phyloP scores from a whole-genome alignment of 495 filamentous ascomycete species.

The Annulohypoxylon moriforme region DNA sequence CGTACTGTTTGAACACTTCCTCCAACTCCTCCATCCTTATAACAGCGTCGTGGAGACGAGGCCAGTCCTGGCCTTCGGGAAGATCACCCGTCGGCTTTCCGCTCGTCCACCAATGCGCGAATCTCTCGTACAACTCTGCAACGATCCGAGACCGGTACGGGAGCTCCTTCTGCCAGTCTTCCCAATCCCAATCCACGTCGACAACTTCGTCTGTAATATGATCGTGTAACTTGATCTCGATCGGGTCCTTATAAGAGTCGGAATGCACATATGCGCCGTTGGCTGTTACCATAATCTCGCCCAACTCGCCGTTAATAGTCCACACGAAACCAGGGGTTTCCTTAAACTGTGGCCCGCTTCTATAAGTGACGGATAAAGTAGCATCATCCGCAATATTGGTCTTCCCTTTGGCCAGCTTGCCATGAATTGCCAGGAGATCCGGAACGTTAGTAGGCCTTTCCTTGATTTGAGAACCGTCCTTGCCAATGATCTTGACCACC shows the following conservation, averaged over 20 bases:
- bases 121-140: constrained; percentile 62
- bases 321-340: constrained; percentile 62
- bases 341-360: constrained; percentile 62
- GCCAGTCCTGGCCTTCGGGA: constrained; percentile 42
- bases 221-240: constrained; percentile 58
- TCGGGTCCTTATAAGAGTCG: constrained; percentile 44
- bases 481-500: constrained; percentile 48
- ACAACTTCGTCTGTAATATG: constrained; percentile 56
- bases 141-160: constrained; percentile 55
- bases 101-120: constrained; percentile 48
- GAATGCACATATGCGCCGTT: constrained; percentile 52
- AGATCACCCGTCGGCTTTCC: constrained; percentile 21
- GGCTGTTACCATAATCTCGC: constrained; percentile 63
- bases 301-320: constrained; percentile 66
- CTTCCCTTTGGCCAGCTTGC: constrained; percentile 50
- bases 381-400: constrained; percentile 45
- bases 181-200: constrained; percentile 55
- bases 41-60: constrained; percentile 38
- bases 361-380: constrained; percentile 57
- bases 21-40: constrained; percentile 51
- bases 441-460: constrained; percentile 54
- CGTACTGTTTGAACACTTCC: constrained; percentile 56
- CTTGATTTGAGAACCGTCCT: constrained; percentile 37
- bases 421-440: constrained; percentile 61
- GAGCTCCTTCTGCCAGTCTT: constrained; percentile 55